Conservation (phyloP, 2,329 filamentous ascomycete genomes). For the Hypoxylon sp. region DNA sequence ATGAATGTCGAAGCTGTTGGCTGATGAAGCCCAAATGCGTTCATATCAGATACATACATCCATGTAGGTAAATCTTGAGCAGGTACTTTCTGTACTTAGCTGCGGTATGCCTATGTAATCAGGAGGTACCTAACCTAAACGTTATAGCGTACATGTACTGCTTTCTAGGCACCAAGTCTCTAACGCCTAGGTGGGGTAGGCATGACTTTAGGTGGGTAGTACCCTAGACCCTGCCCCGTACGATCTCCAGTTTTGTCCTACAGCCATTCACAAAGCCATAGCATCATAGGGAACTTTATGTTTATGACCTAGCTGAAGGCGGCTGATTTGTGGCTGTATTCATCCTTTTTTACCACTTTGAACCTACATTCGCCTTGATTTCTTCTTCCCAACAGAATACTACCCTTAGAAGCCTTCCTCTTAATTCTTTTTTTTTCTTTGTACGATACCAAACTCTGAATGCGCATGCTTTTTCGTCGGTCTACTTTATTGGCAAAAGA, state of each 20-base stretch:
- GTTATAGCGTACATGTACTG: conserved; percentile 5
- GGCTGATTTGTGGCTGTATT: conserved; percentile 43
- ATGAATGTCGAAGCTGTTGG: conserved; percentile 7
- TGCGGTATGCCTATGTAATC: not conserved
- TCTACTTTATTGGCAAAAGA: conserved; percentile 22
- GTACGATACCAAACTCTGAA: conserved; percentile 16
- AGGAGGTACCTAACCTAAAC: conserved; percentile 9
- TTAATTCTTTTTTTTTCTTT: conserved; percentile 27
- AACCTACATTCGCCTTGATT: conserved; percentile 22
- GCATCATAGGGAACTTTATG: conserved; percentile 36
- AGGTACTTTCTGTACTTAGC: conserved; percentile 8
- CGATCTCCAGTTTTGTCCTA: conserved; percentile 28
- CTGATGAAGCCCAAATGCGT: conserved; percentile 2
- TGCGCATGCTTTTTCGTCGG: conserved; percentile 22
- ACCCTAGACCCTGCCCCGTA: conserved; percentile 27
- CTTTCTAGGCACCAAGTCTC: conserved; percentile 12
- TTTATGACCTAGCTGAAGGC: conserved; percentile 28
- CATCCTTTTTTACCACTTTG: conserved; percentile 33
- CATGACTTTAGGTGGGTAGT: conserved; percentile 20
- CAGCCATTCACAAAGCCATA: conserved; percentile 30
- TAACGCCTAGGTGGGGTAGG: conserved; percentile 26
- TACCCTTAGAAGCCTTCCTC: conserved; percentile 17
- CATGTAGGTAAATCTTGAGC: conserved; percentile 19
- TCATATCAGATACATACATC: not conserved
- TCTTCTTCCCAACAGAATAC: conserved; percentile 22